Evolutionary conservation across 2,329 filamentous ascomycete species (phyloP).

Genomic region (Monilinia polystroma): DNA sequence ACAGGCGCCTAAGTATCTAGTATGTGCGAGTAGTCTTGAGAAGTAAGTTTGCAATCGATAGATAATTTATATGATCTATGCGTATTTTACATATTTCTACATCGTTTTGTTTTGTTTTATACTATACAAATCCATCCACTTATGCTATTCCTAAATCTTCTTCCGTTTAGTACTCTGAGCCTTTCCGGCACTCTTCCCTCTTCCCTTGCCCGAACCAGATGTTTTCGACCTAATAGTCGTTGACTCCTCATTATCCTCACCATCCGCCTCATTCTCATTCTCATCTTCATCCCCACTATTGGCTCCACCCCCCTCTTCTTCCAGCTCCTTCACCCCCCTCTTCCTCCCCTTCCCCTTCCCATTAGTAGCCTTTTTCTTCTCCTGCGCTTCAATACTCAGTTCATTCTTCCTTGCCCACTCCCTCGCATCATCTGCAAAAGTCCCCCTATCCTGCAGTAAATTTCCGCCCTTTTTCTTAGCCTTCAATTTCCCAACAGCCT

Average conservation of each 20-base stretch:
- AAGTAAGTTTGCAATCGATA: neutral
- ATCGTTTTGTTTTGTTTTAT: neutral
- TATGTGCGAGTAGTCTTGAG: too few species aligned
- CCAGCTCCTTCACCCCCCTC: slow-evolving; percentile 20
- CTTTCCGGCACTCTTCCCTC: neutral
- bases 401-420: slow-evolving; percentile 40
- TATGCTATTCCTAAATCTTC: neutral
- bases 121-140: neutral
- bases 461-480: slow-evolving; percentile 43
- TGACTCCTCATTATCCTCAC: slow-evolving; percentile 1
- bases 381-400: slow-evolving; percentile 35
- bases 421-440: slow-evolving; percentile 38
- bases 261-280: slow-evolving; percentile 20
- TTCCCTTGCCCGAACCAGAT: slow-evolving; percentile 14
- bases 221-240: neutral
- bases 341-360: slow-evolving; percentile 21
- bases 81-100: neutral
- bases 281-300: slow-evolving; percentile 10
- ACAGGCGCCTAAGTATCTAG: too few species aligned
- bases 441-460: slow-evolving; percentile 24
- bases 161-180: neutral
- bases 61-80: neutral
- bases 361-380: slow-evolving; percentile 29
- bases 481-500: slow-evolving; percentile 67
- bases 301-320: slow-evolving; percentile 16